Percentiles rank a stretch among this genome's conserved stretches.
These are phyloP conservation scores for Cerrena zonata DNA, from an alignment of 1,284 basidiomycete genomes.

Conservation along the genomic window DNA sequence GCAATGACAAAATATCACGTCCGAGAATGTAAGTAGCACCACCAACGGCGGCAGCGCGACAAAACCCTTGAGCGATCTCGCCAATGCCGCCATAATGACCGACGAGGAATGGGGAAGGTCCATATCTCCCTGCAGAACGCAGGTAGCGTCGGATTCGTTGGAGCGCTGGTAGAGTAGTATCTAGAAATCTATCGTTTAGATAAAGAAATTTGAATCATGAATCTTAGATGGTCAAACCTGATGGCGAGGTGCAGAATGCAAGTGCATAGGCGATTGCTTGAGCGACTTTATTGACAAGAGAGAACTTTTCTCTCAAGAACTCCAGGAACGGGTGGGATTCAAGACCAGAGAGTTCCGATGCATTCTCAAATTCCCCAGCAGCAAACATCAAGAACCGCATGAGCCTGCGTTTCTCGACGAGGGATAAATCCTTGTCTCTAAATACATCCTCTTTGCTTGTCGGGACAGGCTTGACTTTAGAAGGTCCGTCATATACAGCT, in stretches of 20 bases:
- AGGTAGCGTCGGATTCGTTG: slow-evolving; percentile 69
- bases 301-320: slow-evolving; percentile 61
- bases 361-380: slow-evolving; percentile 65
- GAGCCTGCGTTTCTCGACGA: slow-evolving; percentile 84
- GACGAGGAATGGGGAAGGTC: slow-evolving; percentile 84
- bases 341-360: slow-evolving; percentile 55
- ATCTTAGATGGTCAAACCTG: slow-evolving; percentile 30
- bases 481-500: slow-evolving; percentile 47
- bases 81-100: slow-evolving; percentile 92
- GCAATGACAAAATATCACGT: slow-evolving; percentile 33
- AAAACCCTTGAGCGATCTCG: slow-evolving; percentile 91
- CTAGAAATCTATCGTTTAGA: slow-evolving; percentile 32
- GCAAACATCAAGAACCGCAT: slow-evolving; percentile 91
- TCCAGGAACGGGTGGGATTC: slow-evolving; percentile 50
- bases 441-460: slow-evolving; percentile 92
- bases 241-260: slow-evolving; percentile 52
- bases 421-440: slow-evolving; percentile 70
- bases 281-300: slow-evolving; percentile 53
- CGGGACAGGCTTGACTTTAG: slow-evolving; percentile 66
- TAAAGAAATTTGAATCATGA: not conserved
- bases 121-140: slow-evolving; percentile 80
- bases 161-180: slow-evolving; percentile 60
- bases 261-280: slow-evolving; percentile 67
- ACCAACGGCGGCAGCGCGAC: slow-evolving; percentile 80
- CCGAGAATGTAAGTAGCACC: slow-evolving; percentile 84